Percentiles rank a stretch among this genome's conserved stretches.
These are phyloP conservation scores for Penicillium griseofulvum DNA, from an alignment of 2,329 filamentous ascomycete species.

Conservation along the genomic window DNA sequence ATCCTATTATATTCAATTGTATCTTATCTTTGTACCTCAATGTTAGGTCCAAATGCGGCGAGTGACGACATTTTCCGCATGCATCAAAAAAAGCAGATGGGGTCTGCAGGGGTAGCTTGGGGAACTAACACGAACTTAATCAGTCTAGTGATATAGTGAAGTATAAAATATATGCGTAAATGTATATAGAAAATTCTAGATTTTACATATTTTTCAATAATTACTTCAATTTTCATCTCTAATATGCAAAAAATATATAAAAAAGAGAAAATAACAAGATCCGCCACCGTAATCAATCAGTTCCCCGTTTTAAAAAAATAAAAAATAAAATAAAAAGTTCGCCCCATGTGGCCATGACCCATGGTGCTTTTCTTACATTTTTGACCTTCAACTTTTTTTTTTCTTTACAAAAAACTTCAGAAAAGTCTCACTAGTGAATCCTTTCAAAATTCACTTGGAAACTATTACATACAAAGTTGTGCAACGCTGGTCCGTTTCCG, in stretches of 20 bases:
- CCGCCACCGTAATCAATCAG: conserved; percentile 7
- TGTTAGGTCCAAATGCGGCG: not conserved
- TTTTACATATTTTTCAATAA: not conserved
- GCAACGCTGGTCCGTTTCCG: conserved; percentile 25
- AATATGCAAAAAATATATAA: not conserved
- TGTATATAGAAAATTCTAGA: too few relatives aligned
- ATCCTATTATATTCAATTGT: too few relatives aligned
- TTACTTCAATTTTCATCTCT: not conserved
- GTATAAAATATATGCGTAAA: not conserved
- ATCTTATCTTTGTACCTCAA: too few relatives aligned
- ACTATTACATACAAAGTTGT: conserved; percentile 1
- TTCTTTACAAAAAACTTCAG: not conserved
- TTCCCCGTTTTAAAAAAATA: not conserved
- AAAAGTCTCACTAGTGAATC: too few relatives aligned
- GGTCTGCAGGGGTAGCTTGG: conserved; percentile 25
- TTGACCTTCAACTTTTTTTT: not conserved
- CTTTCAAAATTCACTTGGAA: too few relatives aligned
- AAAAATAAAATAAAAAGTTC: not conserved
- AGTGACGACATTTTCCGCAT: conserved; percentile 18
- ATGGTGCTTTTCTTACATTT: not conserved
- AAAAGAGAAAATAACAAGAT: not conserved
- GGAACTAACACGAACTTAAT: conserved; percentile 16
- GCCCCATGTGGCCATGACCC: conserved; percentile 14
- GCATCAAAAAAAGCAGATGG: conserved; percentile 9
- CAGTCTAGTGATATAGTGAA: conserved; percentile 2